Evolutionary conservation across 495 filamentous ascomycete species (phyloP).

Genomic region (Trypethelium eluteriae): DNA sequence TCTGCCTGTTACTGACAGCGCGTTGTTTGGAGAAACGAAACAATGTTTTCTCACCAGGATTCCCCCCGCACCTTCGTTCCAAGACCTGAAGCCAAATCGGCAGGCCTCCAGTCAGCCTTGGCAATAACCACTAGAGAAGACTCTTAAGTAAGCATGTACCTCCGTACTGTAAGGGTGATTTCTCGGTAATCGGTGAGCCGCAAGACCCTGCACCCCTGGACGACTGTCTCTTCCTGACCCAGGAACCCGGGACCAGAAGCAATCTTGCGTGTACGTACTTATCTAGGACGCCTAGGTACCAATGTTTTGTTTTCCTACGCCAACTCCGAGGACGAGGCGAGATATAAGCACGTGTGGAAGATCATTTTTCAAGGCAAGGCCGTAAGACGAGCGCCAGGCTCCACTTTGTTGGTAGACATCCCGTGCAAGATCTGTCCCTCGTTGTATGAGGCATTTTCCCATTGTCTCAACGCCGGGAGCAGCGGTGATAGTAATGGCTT

Average conservation of each 20-base stretch:
- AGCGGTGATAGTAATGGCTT: slow-evolving; percentile 31
- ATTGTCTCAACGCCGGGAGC: slow-evolving; percentile 52
- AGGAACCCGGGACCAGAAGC: too few relatives aligned
- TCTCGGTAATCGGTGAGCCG: not conserved
- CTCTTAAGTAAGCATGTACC: too few relatives aligned
- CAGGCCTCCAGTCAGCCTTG: too few relatives aligned
- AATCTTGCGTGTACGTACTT: too few relatives aligned
- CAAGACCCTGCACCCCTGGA: not conserved
- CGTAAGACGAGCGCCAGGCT: not conserved
- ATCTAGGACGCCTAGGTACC: too few relatives aligned
- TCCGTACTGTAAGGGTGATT: too few relatives aligned
- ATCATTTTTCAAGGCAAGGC: not conserved
- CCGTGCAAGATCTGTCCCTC: not conserved
- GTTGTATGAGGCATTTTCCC: slow-evolving; percentile 32
- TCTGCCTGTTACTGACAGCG: not conserved
- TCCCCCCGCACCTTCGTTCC: not conserved
- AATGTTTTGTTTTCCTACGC: too few relatives aligned
- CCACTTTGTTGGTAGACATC: slow-evolving; percentile 1
- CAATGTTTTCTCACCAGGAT: not conserved
- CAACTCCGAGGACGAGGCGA: not conserved
- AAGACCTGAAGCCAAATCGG: not conserved
- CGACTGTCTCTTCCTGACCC: too few relatives aligned
- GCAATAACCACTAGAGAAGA: too few relatives aligned
- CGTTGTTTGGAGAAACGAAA: not conserved
- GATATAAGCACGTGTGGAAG: not conserved